Conservation (phyloP, 2,329 filamentous ascomycete species). For the Fusarium sp. region DNA sequence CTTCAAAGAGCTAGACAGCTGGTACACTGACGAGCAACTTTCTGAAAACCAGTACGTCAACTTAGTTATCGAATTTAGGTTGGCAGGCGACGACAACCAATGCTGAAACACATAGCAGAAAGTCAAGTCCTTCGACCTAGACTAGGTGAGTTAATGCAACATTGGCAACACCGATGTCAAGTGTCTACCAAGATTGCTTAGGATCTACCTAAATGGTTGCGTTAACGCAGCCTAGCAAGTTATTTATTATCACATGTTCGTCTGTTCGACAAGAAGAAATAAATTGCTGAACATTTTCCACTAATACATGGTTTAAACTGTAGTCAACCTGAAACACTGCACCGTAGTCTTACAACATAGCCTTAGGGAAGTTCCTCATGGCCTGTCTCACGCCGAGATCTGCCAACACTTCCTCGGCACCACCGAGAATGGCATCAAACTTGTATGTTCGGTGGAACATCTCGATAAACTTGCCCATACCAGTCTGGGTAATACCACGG, state of each 20-base stretch:
- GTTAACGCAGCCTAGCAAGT: not conserved
- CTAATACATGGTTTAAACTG: slow-evolving; percentile 3
- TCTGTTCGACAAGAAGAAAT: not conserved
- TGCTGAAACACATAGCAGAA: not conserved
- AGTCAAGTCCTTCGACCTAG: not conserved
- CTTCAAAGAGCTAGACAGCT: not conserved
- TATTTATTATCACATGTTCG: not conserved
- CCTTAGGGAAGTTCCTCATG: slow-evolving; percentile 85
- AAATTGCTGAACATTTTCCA: not conserved
- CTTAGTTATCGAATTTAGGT: not conserved
- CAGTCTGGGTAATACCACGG: slow-evolving; percentile 79
- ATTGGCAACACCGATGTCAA: not conserved
- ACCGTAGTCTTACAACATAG: slow-evolving; percentile 69
- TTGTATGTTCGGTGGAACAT: slow-evolving; percentile 88
- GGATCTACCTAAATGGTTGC: not conserved
- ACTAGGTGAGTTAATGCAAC: not conserved
- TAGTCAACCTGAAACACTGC: not conserved
- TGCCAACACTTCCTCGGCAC: slow-evolving; percentile 82
- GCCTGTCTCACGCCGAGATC: slow-evolving; percentile 87
- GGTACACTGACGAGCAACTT: too few relatives aligned
- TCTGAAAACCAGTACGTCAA: not conserved
- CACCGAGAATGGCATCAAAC: slow-evolving; percentile 80
- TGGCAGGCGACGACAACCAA: not conserved
- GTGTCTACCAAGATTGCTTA: not conserved
- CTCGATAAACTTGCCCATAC: slow-evolving; percentile 85